Evolutionary conservation across 169 alveolate species (phyloP), one percentile per base, ranked within the genome.

Genomic region (Babesia bovis): DNA sequence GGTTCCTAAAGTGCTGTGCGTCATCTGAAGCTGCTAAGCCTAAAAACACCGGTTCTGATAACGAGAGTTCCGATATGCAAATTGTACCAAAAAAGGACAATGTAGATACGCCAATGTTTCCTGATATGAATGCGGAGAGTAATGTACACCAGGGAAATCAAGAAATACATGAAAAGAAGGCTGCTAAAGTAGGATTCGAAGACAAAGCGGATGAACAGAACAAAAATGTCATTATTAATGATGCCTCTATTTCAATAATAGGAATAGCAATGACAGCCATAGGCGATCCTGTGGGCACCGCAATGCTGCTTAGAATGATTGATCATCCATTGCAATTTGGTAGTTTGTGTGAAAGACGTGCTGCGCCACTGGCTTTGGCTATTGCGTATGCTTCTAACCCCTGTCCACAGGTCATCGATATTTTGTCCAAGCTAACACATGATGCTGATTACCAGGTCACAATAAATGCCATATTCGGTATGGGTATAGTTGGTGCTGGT

Each of bases 301-400:
- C 93, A 52, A 95, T 95, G 98, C 78, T 94, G 2, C 67, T 89
- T 23, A 84, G 98, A 66, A 63, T 84, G 44, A 17, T 88, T 53
- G 91, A 88, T 50, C 93, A 88, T 25, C 90, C 90, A 38, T 65
- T 88, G 58, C 85, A 79, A 59, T 84, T 59, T 42, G 87, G 91
- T 4, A 84, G 83, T 26, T 51, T 69, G 15, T 66, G 87, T 45
- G 95, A 94, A 50, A 94, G 96, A 81, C 93, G 98, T 78, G 97
- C 99, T 0, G 98, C 96, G 41, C 99, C 99, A 15, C 92, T 98
- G 32, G 99, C 99, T 15, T 82, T 98, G 38, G 99, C 99, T 32
- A 78, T 97, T 51, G 92, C 96, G 53, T 94, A 93, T 74, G 90
- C 96, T 17, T 94, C 99, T 28, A 95, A 94, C 71, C 99, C 99